phyloP scores from a whole-genome alignment of 2,329 filamentous ascomycete genomes.

The Fonsecaea erecta region DNA sequence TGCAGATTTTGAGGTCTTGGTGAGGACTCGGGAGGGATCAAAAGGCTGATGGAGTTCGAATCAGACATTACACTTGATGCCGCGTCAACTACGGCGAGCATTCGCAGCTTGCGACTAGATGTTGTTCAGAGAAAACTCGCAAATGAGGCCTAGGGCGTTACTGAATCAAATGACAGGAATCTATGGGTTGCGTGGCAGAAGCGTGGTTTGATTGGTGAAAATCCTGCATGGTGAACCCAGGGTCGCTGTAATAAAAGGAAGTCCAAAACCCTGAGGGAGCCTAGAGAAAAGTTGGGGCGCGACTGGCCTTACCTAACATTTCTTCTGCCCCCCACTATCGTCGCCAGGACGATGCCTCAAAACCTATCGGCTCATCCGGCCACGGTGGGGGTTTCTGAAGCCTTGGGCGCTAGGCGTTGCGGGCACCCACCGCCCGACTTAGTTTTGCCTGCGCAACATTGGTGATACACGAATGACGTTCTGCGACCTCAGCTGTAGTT shows the following conservation, averaged over 20 bases:
- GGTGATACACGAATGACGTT: conserved; percentile 20
- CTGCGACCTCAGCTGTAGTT: conserved; percentile 12
- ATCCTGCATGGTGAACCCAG: not conserved
- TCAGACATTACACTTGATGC: conserved; percentile 21
- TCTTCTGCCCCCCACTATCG: not conserved
- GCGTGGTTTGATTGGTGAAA: conserved; percentile 1
- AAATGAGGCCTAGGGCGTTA: not conserved
- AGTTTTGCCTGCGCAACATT: not conserved
- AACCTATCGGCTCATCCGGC: not conserved
- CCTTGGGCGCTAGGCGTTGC: not conserved
- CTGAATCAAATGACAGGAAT: not conserved
- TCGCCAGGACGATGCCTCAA: not conserved
- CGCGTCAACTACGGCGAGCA: not conserved
- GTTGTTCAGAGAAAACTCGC: not conserved
- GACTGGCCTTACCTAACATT: not conserved
- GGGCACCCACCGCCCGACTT: conserved; percentile 3
- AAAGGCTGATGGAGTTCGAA: conserved; percentile 28
- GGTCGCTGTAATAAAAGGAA: not conserved
- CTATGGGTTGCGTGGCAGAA: not conserved
- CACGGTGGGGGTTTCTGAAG: not conserved
- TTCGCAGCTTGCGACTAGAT: not conserved
- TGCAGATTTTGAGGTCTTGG: conserved; percentile 17
- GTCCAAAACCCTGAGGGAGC: not conserved
- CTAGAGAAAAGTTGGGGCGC: not conserved
- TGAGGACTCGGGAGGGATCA: conserved; percentile 23